Percentiles rank a stretch among this genome's conserved stretches.
Conservation (phyloP, 2,329 filamentous ascomycete species). For the Penicillium sp. region DNA sequence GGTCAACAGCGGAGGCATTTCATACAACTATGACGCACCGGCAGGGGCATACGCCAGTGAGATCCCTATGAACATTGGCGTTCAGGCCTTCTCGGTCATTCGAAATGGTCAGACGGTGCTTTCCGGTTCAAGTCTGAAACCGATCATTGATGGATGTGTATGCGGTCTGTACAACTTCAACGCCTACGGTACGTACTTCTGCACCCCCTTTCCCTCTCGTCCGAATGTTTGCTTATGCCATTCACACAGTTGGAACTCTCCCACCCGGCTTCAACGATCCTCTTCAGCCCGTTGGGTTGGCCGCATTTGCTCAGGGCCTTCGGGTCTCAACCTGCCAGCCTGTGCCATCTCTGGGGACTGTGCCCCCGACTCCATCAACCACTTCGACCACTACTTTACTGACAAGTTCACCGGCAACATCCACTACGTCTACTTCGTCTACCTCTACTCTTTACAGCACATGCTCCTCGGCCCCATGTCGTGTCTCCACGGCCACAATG, state of each 20-base stretch:
- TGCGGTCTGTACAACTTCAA: constrained; percentile 41
- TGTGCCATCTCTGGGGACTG: constrained; percentile 24
- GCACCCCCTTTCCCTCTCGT: neutral
- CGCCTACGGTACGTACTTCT: constrained; percentile 34
- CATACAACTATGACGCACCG: constrained; percentile 31
- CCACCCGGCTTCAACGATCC: constrained; percentile 19
- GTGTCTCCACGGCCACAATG: constrained; percentile 3
- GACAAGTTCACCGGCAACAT: constrained; percentile 1
- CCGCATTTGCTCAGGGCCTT: constrained; percentile 22
- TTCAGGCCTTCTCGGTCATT: constrained; percentile 46
- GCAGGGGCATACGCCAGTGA: constrained; percentile 44
- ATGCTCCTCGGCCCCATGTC: neutral
- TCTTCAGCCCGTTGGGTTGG: constrained; percentile 21
- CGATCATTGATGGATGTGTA: constrained; percentile 19
- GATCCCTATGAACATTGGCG: constrained; percentile 44
- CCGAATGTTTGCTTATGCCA: neutral
- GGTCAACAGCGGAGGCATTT: constrained; percentile 26
- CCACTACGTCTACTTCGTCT: neutral
- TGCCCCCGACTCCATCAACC: constrained; percentile 8
- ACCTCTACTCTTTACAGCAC: constrained; percentile 2
- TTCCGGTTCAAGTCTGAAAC: constrained; percentile 19
- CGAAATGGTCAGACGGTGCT: constrained; percentile 37
- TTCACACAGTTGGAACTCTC: constrained; percentile 23
- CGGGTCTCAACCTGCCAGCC: constrained; percentile 21
- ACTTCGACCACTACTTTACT: neutral